Conservation (phyloP, 139 green algal species). For the Chlorella sp. region DNA sequence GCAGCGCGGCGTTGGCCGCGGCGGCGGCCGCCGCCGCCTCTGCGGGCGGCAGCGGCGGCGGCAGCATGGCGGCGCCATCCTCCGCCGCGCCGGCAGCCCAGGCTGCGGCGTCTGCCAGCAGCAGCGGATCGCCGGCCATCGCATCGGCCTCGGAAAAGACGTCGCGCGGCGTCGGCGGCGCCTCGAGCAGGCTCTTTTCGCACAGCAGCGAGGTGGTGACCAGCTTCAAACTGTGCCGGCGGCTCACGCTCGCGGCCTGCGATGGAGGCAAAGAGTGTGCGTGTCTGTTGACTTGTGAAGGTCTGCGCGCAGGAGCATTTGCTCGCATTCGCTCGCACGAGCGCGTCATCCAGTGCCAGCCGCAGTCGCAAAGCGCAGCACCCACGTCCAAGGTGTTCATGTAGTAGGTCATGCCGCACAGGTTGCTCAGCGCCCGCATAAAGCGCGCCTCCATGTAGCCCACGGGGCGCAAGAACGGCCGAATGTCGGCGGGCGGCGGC, state of each 20-base stretch:
- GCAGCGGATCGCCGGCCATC: conserved; percentile 51
- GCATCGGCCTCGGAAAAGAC: conserved; percentile 61
- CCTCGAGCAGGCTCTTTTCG: conserved; percentile 40
- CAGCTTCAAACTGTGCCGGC: conserved; percentile 60
- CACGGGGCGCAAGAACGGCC: conserved; percentile 47
- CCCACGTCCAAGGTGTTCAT: conserved; percentile 49
- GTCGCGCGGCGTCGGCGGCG: conserved; percentile 39
- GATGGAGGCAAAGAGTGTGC: too few species aligned
- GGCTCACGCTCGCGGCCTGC: conserved; percentile 24
- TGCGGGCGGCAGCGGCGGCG: background rate
- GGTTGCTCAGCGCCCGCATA: conserved; percentile 58
- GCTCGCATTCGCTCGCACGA: too few species aligned
- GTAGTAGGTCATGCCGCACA: conserved; percentile 64
- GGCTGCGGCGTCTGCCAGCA: background rate
- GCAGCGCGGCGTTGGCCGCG: background rate
- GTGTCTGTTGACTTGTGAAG: too few species aligned
- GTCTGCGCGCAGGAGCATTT: too few species aligned
- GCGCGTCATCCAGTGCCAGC: too few species aligned
- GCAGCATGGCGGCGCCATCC: too few species aligned
- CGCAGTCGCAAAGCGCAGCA: too few species aligned
- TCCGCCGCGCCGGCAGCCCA: too few species aligned
- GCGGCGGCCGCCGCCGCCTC: background rate
- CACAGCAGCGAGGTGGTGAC: conserved; percentile 71
- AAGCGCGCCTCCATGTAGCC: conserved; percentile 62
- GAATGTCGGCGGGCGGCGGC: conserved; percentile 58